Evolutionary conservation across 441 rosid genomes (phyloP).

Genomic region (Metrosideros polymorpha): DNA sequence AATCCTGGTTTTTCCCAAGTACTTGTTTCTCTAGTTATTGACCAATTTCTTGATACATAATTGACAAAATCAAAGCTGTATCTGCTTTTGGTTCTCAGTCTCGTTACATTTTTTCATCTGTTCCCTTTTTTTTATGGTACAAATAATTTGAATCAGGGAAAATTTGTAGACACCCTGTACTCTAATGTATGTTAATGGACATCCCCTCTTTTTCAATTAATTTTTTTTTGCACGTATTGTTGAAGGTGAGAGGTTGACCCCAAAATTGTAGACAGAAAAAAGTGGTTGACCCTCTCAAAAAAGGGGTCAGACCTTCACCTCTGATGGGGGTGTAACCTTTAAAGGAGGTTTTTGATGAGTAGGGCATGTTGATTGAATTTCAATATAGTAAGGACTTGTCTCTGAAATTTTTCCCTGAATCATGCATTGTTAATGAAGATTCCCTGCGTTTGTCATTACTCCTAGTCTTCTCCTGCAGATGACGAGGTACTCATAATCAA

Average conservation of each 20-base stretch:
- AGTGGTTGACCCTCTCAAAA: neutral
- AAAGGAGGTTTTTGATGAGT: neutral
- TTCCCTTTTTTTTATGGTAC: neutral
- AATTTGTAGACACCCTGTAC: neutral
- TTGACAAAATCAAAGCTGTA: neutral
- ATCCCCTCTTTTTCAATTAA: neutral
- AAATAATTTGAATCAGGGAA: neutral
- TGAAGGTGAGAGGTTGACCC: neutral
- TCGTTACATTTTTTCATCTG: neutral
- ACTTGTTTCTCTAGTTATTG: neutral
- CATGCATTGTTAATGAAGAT: neutral
- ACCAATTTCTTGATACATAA: neutral
- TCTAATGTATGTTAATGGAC: neutral
- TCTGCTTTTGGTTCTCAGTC: neutral
- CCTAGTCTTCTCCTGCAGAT: constrained; percentile 34
- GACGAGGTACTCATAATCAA: constrained; percentile 90
- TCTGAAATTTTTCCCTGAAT: neutral
- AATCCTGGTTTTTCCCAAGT: neutral
- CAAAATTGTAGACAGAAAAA: neutral
- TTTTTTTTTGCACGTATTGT: neutral
- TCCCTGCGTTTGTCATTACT: neutral
- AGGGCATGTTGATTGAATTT: neutral
- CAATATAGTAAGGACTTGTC: neutral
- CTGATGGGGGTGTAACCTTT: neutral
- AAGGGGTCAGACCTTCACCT: neutral